These are phyloP conservation scores for Lojkania enalia DNA, from an alignment of 2,329 filamentous ascomycete species.

Conservation along the genomic window DNA sequence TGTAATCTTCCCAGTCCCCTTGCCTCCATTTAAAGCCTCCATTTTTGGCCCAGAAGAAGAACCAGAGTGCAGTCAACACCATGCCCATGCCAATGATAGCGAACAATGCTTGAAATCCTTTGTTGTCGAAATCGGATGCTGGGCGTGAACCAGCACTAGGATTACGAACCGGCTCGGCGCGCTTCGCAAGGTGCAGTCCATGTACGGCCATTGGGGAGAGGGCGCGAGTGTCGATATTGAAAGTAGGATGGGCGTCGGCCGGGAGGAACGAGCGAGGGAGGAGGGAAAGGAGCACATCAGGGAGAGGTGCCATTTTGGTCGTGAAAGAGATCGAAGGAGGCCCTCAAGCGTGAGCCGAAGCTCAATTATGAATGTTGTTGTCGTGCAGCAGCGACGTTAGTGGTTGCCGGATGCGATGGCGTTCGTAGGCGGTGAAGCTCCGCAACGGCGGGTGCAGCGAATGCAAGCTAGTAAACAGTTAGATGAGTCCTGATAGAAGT, in stretches of 20 bases:
- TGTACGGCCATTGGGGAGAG: constrained; percentile 38
- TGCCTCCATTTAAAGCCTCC: constrained; percentile 87
- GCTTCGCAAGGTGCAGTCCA: constrained; percentile 32
- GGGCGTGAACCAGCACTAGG: constrained; percentile 41
- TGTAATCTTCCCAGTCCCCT: constrained; percentile 97
- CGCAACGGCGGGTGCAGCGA: constrained; percentile 2
- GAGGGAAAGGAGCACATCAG: constrained; percentile 23
- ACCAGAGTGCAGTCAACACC: constrained; percentile 81
- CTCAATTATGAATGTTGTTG: constrained; percentile 7
- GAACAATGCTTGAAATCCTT: constrained; percentile 80
- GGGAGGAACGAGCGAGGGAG: constrained; percentile 18
- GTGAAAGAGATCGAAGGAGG: constrained; percentile 2
- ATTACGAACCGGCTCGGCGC: constrained; percentile 23
- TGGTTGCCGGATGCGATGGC: background rate
- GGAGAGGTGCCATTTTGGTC: constrained; percentile 29
- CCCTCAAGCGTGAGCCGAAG: constrained; percentile 14
- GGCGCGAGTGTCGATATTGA: constrained; percentile 22
- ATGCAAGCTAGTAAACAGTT: constrained; percentile 4
- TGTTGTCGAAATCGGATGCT: constrained; percentile 49
- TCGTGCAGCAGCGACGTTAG: constrained; percentile 3
- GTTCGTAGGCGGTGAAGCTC: background rate
- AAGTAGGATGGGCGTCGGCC: constrained; percentile 27
- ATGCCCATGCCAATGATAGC: constrained; percentile 79
- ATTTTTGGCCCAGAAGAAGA: constrained; percentile 96
- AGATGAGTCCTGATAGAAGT: constrained; percentile 5